Evolutionary conservation across 176 grass and related monocot genomes (phyloP).

Genomic region (Oryza rufipogon): DNA sequence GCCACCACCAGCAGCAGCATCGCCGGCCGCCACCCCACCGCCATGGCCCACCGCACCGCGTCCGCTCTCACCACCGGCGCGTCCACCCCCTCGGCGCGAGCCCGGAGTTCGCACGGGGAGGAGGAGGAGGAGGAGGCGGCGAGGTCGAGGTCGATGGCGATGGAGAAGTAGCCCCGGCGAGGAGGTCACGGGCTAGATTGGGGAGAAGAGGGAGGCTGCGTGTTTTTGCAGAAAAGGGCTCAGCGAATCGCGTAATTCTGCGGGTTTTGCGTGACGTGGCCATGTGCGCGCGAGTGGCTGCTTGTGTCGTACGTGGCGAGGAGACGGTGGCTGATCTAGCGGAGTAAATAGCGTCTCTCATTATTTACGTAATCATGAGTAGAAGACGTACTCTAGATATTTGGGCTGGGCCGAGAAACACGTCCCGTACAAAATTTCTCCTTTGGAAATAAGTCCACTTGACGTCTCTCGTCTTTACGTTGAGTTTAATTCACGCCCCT

Average conservation of each 20-base stretch:
- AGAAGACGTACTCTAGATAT: too few relatives aligned
- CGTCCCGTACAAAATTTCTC: too few relatives aligned
- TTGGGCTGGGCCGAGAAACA: not conserved
- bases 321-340: not conserved
- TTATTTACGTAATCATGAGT: rapidly evolving
- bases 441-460: too few relatives aligned
- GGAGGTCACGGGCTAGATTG: constrained; percentile 23
- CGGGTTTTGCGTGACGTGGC: constrained; percentile 21
- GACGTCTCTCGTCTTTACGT: too few relatives aligned
- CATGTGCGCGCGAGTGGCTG: constrained; percentile 30
- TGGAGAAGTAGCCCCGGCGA: not conserved
- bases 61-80: not conserved
- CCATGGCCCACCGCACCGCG: constrained; percentile 34
- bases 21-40: constrained; percentile 38
- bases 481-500: too few relatives aligned
- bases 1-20: constrained; percentile 41
- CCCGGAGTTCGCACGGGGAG: not conserved
- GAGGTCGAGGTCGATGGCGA: not conserved
- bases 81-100: not conserved
- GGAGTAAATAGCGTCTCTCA: not conserved
- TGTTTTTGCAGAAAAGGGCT: constrained; percentile 53
- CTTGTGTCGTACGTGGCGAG: constrained; percentile 18
- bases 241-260: constrained; percentile 3
- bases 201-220: not conserved
- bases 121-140: not conserved